phyloP scores from a whole-genome alignment of 441 rosid genomes.

The Macaranga tanarius region DNA sequence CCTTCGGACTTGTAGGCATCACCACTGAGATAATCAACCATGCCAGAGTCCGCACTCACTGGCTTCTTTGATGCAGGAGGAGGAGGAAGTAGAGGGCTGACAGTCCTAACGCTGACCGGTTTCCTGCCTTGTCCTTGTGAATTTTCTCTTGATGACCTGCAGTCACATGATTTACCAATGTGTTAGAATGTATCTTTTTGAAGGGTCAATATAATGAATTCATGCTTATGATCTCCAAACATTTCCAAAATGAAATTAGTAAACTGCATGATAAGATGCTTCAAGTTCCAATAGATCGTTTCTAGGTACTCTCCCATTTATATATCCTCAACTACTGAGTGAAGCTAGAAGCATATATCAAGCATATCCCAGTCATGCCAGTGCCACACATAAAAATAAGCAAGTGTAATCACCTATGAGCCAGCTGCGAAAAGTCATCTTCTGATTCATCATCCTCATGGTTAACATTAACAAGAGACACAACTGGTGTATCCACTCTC shows the following conservation, averaged over 20 bases:
- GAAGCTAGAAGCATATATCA: background rate
- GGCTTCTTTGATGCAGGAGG: slow-evolving; percentile 80
- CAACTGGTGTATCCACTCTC: slow-evolving; percentile 40
- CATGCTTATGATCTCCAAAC: background rate
- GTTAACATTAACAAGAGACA: slow-evolving; percentile 61
- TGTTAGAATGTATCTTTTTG: slow-evolving; percentile 1
- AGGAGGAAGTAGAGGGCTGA: slow-evolving; percentile 69
- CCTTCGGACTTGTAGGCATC: slow-evolving; percentile 64
- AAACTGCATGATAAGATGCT: background rate
- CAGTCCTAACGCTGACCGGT: slow-evolving; percentile 37
- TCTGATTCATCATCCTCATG: slow-evolving; percentile 89
- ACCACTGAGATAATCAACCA: slow-evolving; percentile 85
- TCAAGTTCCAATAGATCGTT: background rate
- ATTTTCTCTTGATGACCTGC: slow-evolving; percentile 74
- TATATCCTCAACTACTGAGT: background rate
- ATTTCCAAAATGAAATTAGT: background rate
- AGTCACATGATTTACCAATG: slow-evolving; percentile 14
- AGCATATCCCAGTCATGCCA: background rate
- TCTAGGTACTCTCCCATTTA: background rate
- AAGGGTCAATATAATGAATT: background rate
- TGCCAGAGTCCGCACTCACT: slow-evolving; percentile 44
- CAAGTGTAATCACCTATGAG: slow-evolving; percentile 57
- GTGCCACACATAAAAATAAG: background rate
- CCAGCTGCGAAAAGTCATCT: slow-evolving; percentile 84
- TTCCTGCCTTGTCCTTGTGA: slow-evolving; percentile 51